Evolutionary conservation across 2,329 filamentous ascomycete species (phyloP), one percentile per base, ranked within the genome.

Genomic region (Colletotrichum higginsianum): DNA sequence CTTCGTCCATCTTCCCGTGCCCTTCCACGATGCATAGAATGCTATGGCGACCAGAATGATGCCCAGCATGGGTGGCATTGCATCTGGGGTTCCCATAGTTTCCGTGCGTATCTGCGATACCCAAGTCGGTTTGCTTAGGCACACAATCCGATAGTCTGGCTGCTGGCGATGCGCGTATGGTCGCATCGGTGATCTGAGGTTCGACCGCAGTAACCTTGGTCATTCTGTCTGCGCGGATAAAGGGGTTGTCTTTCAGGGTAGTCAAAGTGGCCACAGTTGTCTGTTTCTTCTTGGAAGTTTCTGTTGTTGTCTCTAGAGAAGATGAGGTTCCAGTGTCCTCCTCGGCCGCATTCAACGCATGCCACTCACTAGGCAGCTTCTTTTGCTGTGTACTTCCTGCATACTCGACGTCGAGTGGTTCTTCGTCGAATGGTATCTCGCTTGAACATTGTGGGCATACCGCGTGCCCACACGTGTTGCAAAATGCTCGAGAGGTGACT

Each of bases 391-490:
- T 67, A 13, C 26, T 53, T 40, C 46, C 64, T 3, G 58, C 44
- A 16, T 46, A 44, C 38, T 44, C 55, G 13, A 38, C 18, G 38
- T 52, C 53, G 13, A 55, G 49, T 15, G 23, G 44, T 13, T 75
- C 73, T 12, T 71, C 73, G 16, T 72, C 74, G 30, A 76, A 65
- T 3, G 78, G 75, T 12, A 81, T 67, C 61, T 85, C 81, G 53
- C 79, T 81, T 11, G 77, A 79, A 73, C 87, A 89, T 66, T 84
- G 84, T 42, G 78, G 73, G 74, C 87, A 90, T 18, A 87, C 82
- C 12, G 80, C 82, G 75, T 90, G 88, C 1, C 85, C 86, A 74
- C 88, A 90, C 52, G 82, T 82, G 40, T 80, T 76, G 74, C 87
- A 90, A 56, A 81, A 80, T 11, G 79, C 79, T 40, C 80, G 78